These are phyloP conservation scores for Linum tenue DNA, from an alignment of 345 rosid species.

Conservation along the genomic window DNA sequence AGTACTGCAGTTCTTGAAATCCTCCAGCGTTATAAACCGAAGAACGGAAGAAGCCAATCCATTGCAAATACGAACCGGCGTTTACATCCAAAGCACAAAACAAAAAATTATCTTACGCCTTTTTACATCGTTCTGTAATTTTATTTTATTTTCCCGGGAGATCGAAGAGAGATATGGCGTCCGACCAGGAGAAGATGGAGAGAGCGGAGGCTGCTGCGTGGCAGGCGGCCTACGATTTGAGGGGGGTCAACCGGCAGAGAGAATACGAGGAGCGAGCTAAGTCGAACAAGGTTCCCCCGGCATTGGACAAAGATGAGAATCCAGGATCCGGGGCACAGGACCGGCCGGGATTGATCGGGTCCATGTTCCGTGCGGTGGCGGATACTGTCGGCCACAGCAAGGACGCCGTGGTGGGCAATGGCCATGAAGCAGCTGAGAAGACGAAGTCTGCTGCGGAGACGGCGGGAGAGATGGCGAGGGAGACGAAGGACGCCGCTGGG, in stretches of 20 bases:
- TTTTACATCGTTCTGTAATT: neutral
- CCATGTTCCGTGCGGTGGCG: neutral
- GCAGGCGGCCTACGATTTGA: neutral
- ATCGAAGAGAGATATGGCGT: neutral
- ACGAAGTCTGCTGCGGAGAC: neutral
- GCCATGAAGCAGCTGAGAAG: neutral
- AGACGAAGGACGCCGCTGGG: neutral
- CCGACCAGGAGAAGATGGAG: constrained; percentile 2
- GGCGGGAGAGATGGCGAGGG: neutral
- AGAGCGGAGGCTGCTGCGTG: constrained; percentile 1
- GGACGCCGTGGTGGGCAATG: neutral
- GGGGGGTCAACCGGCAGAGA: neutral
- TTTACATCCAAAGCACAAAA: too few species aligned
- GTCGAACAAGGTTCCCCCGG: neutral
- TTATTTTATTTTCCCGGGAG: neutral
- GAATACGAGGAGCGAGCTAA: constrained; percentile 28
- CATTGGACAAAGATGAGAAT: constrained; percentile 13
- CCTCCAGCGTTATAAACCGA: too few species aligned
- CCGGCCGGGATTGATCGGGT: neutral
- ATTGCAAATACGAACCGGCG: too few species aligned
- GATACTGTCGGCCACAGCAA: neutral
- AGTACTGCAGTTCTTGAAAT: too few species aligned
- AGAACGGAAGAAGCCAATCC: too few species aligned
- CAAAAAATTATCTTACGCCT: too few species aligned
- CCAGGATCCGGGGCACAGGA: constrained; percentile 3